These are phyloP conservation scores for Amanita rubescens DNA, from an alignment of 768 basidiomycete genomes.

Conservation along the genomic window DNA sequence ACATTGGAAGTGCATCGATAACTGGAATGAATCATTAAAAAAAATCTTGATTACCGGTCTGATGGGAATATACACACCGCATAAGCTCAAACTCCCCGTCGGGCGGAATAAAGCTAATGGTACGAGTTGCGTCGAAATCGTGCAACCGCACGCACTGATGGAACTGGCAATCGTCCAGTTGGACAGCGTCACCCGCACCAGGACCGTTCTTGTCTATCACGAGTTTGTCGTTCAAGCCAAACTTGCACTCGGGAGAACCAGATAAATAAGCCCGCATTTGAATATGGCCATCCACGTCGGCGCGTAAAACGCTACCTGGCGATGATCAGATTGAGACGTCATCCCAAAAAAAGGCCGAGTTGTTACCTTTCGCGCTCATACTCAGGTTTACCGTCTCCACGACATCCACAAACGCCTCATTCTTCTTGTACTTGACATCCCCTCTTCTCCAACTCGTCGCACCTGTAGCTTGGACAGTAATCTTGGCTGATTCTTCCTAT, in stretches of 20 bases:
- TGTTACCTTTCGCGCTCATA: conserved; percentile 92
- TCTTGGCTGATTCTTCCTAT: conserved; percentile 95
- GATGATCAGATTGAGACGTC: not conserved
- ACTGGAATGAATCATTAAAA: conserved; percentile 35
- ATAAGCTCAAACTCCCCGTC: conserved; percentile 99
- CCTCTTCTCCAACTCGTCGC: conserved; percentile 92
- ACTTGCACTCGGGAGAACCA: conserved; percentile 98
- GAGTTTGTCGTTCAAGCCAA: conserved; percentile 96
- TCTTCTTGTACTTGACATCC: conserved; percentile 99
- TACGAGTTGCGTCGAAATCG: conserved; percentile 89
- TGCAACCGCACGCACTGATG: conserved; percentile 96
- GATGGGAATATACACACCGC: conserved; percentile 46
- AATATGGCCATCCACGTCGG: conserved; percentile 97
- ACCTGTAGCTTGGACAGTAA: conserved; percentile 95
- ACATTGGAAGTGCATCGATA: conserved; percentile 96
- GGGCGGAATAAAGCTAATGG: conserved; percentile 95
- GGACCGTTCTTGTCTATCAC: conserved; percentile 85
- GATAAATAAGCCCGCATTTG: conserved; percentile 96
- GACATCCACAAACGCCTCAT: conserved; percentile 99
- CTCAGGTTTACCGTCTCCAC: conserved; percentile 94
- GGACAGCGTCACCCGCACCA: conserved; percentile 72
- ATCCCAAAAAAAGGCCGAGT: not conserved
- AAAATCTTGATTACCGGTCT: not conserved
- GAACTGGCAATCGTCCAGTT: conserved; percentile 96
- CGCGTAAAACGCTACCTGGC: conserved; percentile 80